Evolutionary conservation across 2,329 filamentous ascomycete species (phyloP).

Genomic region (Cladorrhinum sp.): DNA sequence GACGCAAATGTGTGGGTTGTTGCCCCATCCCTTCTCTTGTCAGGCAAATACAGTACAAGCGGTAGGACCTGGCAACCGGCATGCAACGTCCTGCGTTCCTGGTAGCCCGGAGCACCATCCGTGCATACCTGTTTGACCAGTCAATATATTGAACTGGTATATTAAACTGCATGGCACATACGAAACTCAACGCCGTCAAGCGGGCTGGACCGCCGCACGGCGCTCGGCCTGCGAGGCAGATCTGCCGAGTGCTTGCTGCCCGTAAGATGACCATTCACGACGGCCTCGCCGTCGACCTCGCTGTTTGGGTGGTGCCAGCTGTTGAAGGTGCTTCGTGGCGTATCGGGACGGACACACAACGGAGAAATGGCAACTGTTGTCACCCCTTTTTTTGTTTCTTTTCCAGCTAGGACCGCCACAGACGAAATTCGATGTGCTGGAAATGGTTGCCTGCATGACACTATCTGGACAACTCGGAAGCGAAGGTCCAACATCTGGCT

Average conservation of each 20-base stretch:
- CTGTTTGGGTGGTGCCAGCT: neutral
- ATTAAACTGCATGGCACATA: constrained; percentile 15
- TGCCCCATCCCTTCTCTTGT: neutral
- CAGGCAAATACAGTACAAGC: neutral
- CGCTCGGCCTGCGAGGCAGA: constrained; percentile 18
- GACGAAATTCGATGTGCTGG: constrained; percentile 13
- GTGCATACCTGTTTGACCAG: constrained; percentile 11
- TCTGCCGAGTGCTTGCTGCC: constrained; percentile 8
- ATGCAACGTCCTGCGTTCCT: constrained; percentile 12
- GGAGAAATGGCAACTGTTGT: neutral
- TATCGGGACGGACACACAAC: neutral
- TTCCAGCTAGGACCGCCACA: neutral
- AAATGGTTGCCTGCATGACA: constrained; percentile 25
- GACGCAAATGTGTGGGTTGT: constrained; percentile 3
- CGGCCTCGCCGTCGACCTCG: neutral
- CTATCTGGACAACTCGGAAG: constrained; percentile 16
- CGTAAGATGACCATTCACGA: neutral
- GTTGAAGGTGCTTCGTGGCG: neutral
- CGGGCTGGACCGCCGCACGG: constrained; percentile 19
- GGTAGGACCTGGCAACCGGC: constrained; percentile 13
- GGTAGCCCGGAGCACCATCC: constrained; percentile 1
- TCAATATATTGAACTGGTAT: constrained; percentile 16
- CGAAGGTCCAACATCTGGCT: neutral
- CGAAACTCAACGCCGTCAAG: constrained; percentile 14
- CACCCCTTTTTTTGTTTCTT: neutral